Conservation (phyloP, 176 grass and related monocot genomes). For the Oryza nivara region DNA sequence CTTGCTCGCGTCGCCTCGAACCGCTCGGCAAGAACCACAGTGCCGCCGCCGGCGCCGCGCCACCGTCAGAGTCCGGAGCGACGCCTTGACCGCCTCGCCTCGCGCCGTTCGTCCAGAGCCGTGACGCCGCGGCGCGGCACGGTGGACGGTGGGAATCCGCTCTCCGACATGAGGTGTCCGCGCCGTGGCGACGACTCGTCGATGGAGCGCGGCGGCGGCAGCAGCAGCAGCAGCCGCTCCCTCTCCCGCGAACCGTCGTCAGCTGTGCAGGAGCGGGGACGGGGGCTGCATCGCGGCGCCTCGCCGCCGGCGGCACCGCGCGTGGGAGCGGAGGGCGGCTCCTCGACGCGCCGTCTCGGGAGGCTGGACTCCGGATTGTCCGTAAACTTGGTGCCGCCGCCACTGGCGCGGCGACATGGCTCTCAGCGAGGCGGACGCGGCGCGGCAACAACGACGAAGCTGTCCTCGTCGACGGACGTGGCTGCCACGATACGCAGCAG, state of each 20-base stretch:
- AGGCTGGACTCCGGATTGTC: constrained; percentile 18
- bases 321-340: neutral
- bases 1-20: constrained; percentile 28
- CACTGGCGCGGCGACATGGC: neutral
- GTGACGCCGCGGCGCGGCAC: constrained; percentile 8
- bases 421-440: neutral
- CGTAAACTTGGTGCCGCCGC: neutral
- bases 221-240: neutral
- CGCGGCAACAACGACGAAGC: neutral
- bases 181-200: neutral
- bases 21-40: constrained; percentile 28
- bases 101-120: neutral
- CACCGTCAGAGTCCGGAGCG: neutral
- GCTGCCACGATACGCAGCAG: constrained; percentile 27
- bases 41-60: neutral
- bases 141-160: neutral
- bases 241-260: constrained; percentile 6
- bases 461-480: constrained; percentile 31
- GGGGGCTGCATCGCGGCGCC: neutral
- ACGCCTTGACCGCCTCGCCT: neutral
- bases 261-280: neutral
- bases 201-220: neutral
- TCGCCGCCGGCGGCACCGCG: too few relatives aligned
- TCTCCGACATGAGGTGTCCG: neutral
- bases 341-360: neutral